phyloP scores from a whole-genome alignment of 73 alveolate genomes.

The Paramecium caudatum region DNA sequence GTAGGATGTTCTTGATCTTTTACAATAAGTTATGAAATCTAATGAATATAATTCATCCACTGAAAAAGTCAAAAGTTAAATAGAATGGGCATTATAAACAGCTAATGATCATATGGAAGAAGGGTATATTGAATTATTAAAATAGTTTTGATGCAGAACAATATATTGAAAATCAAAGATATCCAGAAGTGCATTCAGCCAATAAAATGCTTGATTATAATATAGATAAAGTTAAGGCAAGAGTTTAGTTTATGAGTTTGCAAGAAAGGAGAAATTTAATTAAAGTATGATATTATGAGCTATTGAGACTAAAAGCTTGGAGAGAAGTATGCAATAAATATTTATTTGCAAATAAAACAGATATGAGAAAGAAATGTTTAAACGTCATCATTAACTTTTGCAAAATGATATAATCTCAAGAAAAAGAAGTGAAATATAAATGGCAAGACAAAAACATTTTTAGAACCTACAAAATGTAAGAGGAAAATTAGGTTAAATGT shows the following conservation, averaged over 20 bases:
- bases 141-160: constrained; percentile 1
- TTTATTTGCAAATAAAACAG: constrained; percentile 26
- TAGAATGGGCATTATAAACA: constrained; percentile 42
- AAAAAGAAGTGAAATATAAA: background rate
- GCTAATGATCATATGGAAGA: background rate
- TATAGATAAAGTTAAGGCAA: constrained; percentile 4
- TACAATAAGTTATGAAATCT: constrained; percentile 38
- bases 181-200: constrained; percentile 18
- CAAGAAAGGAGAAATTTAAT: background rate
- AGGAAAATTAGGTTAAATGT: constrained; percentile 25
- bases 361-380: background rate
- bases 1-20: background rate
- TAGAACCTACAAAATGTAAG: background rate
- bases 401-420: background rate
- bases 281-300: background rate
- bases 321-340: constrained; percentile 44
- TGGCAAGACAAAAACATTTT: background rate
- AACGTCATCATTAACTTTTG: background rate
- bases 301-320: constrained; percentile 54
- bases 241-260: background rate
- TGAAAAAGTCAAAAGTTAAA: constrained; percentile 27
- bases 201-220: background rate
- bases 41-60: constrained; percentile 34
- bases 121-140: background rate
- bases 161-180: constrained; percentile 19